Conservation (phyloP, 106 monocot species). For the Dendrobium nobile region DNA sequence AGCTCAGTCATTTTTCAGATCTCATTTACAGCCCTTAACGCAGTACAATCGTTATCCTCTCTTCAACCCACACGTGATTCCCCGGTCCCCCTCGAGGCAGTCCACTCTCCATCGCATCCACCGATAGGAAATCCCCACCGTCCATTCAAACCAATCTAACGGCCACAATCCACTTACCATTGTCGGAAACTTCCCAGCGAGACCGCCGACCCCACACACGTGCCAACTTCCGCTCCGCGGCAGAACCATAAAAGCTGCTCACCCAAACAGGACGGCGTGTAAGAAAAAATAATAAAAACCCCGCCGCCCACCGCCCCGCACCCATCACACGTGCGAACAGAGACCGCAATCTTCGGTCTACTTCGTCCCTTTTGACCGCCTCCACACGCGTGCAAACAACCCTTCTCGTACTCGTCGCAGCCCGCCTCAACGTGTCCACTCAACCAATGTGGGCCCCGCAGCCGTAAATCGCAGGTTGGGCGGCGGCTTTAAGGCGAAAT, state of each 20-base stretch:
- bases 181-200: constrained; percentile 4
- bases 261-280: background rate
- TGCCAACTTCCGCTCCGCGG: background rate
- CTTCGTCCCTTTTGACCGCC: background rate
- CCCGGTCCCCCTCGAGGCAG: background rate
- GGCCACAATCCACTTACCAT: background rate
- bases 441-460: background rate
- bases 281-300: background rate
- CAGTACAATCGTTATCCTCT: background rate
- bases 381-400: background rate
- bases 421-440: background rate
- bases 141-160: background rate
- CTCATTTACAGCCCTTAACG: too few relatives aligned
- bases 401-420: background rate
- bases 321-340: background rate
- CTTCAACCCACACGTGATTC: background rate
- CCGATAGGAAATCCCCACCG: background rate
- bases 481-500: background rate
- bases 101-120: background rate
- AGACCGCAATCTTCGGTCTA: background rate
- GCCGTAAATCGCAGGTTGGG: background rate
- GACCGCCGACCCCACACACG: background rate
- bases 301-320: background rate
- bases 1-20: too few relatives aligned
- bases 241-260: background rate